Base-by-base conservation (phyloP, 805 yeast genomes). In the Phaffomyces opuntiae region DNA sequence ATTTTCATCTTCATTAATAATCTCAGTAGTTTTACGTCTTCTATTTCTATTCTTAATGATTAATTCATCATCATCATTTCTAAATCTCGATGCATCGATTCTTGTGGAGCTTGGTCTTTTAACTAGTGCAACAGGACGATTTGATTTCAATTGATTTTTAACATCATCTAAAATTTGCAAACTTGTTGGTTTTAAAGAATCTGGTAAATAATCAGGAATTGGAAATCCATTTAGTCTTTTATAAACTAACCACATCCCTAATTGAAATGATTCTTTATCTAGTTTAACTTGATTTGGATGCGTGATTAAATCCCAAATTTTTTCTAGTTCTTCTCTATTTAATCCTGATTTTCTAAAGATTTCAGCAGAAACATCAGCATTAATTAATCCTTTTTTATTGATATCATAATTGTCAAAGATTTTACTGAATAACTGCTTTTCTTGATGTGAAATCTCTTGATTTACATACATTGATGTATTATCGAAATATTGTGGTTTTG, bases 241-340 rank as follows among this genome's bases (percentile, higher is more conserved):
- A 66, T 93, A 91, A 39, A 91, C 90, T 47, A 91, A 70, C 71
- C 93, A 97, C 98, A 91, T 93, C 25, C 98, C 97, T 42, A 91
- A 91, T 0, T 96, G 87, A 69, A 91, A 93, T 64, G 90, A 96
- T 63, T 91, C 96, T 57, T 81, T 81, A 63, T 88, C 89, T 53
- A 91, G 77, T 62, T 80, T 83, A 2, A 98, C 96, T 47, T 84
- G 76, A 63, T 91, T 87, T 44, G 84, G 81, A 16, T 83, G 77
- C 62, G 93, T 96, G 42, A 90, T 78, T 51, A 91, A 72, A 43
- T 80, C 87, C 99, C 99, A 93, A 50, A 93, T 87, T 34, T 79
- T 72, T 64, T 90, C 98, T 49, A 91, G 72, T 56, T 93, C 97
- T n/a, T 80, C 73, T 64, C 96, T 78, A 45, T 81, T 74, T 53